Evolutionary conservation across 768 basidiomycete species (phyloP), one percentile per base, ranked within the genome.

Genomic region (Hericium rajendrae): DNA sequence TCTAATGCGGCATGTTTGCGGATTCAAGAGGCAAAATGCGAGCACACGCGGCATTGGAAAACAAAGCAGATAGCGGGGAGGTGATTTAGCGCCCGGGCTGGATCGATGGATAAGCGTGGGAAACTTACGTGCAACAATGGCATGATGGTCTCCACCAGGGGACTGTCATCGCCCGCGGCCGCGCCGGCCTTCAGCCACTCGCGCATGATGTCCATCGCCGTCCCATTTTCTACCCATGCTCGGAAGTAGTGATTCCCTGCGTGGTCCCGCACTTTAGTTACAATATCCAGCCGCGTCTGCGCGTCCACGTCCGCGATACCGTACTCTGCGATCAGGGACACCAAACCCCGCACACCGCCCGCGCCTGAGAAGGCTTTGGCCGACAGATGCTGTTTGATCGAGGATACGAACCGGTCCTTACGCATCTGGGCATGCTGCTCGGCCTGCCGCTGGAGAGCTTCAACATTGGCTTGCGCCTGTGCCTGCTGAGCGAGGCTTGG

Each of bases 231-330:
- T 15, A 82, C 79, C 89, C 90, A 92, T 4, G 88, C 89, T 46
- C 88, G 82, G 68, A 88, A 91, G 66, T 92, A 93, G 64, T 89
- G 87, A 66, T 91, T 89, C 43, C 83, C 86, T 28, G 91, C 91
- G 51, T 84, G 82, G 69, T 93, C 89, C 61, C 90, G 78, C 62
- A 92, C 86, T 70, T 83, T 85, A 16, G 84, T 86, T 56, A 93
- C 71, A 54, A 92, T 85, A 67, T 92, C 88, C 55, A 86, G 66
- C 5, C 91, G 84, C 18, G 77, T 77, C n/a, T 72, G 58, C 6
- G 79, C 71, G 56, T 89, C 85, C 22, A 89, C 82, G 24, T 89
- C 85, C 51, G 75, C 66, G 16, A 78, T 70, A 37, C 87, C 84
- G 67, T 76, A 86, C 48, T 83, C 78, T 43, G 73, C 74, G 39